Base-by-base conservation (phyloP, 306 rosid genomes). In the Cyamopsis tetragonoloba region DNA sequence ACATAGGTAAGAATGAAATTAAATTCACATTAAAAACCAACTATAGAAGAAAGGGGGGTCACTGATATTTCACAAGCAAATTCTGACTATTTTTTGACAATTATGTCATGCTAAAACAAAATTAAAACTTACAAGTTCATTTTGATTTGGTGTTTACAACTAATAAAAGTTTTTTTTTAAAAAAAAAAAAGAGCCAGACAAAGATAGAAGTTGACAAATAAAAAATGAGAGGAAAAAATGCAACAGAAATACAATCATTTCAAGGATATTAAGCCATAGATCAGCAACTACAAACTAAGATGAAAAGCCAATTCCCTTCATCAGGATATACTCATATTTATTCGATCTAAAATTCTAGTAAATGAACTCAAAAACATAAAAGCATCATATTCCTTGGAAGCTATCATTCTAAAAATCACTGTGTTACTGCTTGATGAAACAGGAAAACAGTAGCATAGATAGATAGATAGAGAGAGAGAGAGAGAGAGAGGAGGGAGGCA, bases 61-160 rank as follows among this genome's bases (percentile, higher is more conserved):
- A 9, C 19, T 5, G 20, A 12, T 38, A 55, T n/a, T n/a, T n/a
- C n/a, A 66, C 49, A 34, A 50, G 17, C 62, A 66, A 14, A 2
- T 7, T 48, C 1, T 5, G 13, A 51, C 35, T 4, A 6, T 9
- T 23, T 70, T 47, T 58, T 34, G 57, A 70, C 15, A 32, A 42
- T 46, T 34, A 55, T 41, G n/a, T 14, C 18, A 15, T 41, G 7
- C 13, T 24, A 3, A 15, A 35, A 30, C 35, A 8, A 2, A 6
- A 68, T 51, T 62, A 5, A 69, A 7, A 44, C 48, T n/a, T n/a
- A n/a, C 50, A 43, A 61, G 68, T 57, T 59, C 70, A 75, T 46
- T 35, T 28, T 61, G 18, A 30, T 65, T 53, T 43, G 38, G 34
- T 18, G 4, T 62, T 50, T 49, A 13, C 54, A 75, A 44, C 62